Base-by-base conservation (phyloP, 2,329 filamentous ascomycete species). In the Aspergillus neotritici region DNA sequence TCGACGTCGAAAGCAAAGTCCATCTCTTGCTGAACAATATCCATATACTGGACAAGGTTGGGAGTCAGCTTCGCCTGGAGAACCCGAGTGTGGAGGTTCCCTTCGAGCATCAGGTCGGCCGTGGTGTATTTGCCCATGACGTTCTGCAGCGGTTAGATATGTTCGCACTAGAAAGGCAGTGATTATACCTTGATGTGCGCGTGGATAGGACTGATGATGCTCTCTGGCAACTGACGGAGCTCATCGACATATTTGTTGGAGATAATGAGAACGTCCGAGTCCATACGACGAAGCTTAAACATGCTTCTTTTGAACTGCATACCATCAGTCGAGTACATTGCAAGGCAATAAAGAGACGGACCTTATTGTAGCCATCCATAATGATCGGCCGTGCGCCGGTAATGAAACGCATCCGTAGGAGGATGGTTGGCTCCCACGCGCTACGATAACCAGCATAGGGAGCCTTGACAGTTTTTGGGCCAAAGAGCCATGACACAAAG, bases 241-340 rank as follows among this genome's bases (percentile, higher is more conserved):
- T 60, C 57, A 15, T 54, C 48, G 3, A 58, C 34, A 41, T 54
- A 60, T 40, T 52, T 56, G 32, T 53, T 55, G 4, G 57, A 46
- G 12, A 60, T 46, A 5, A 58, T 46, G 9, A 56, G 37, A 7
- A 59, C 44, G 28, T 57, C 56, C 10, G 43, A 39, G 36, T 53
- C 39, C 14, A 34, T 47, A 14, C 41, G 32, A 25, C 17, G 12
- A 21, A 51, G 34, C 29, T 47, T 49, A 36, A 49, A 51, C 35
- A 47, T 49, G 9, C 29, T 13, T 17, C 47, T 31, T 37, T 48
- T 46, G 36, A 37, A 49, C 49, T 51, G 29, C 15, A 39, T 8
- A 31, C 13, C 25, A 31, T 39, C 37, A 39, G 17, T 8, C 3
- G 12, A 6, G 15, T 14, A 8, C 33, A 10, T 9, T 7, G 3